A percentile compares a stretch with the other conserved stretches of the same genome.
Evolutionary conservation across 345 rosid species (phyloP).

Genomic region (Acer yangbiense): DNA sequence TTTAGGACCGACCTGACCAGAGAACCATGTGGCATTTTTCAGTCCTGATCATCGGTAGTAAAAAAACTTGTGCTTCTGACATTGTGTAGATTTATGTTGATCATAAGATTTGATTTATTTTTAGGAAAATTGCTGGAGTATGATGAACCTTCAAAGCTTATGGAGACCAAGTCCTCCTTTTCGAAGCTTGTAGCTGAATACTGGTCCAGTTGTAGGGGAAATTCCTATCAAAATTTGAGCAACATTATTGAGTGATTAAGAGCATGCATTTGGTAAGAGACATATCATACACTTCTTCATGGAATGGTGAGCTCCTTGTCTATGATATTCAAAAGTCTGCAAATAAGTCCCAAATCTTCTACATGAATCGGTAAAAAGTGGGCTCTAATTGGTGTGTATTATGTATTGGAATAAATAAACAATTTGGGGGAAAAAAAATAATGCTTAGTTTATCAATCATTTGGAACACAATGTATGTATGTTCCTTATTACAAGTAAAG

Average conservation of each 20-base stretch:
- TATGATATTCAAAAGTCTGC: neutral
- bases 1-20: too few species aligned
- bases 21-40: too few species aligned
- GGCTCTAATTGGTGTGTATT: too few species aligned
- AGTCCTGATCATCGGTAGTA: too few species aligned
- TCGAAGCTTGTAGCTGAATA: conserved; percentile 79
- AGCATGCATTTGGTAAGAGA: too few species aligned
- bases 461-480: neutral
- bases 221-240: conserved; percentile 33
- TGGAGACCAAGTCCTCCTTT: conserved; percentile 67
- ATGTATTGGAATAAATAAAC: neutral
- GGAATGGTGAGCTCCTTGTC: neutral
- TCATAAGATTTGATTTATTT: conserved; percentile 10
- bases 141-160: conserved; percentile 63
- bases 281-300: neutral
- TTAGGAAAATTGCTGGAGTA: conserved; percentile 66
- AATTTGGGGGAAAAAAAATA: neutral
- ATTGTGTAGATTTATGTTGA: neutral
- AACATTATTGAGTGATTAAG: neutral
- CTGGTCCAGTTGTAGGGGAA: conserved; percentile 65
- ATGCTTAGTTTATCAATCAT: neutral
- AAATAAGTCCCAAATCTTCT: neutral
- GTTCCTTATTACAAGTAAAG: too few species aligned
- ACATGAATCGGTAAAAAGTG: neutral
- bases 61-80: too few species aligned